Base-by-base conservation (phyloP, 108 stramenopile species). In the Cyclotella choctawhatcheeana region DNA sequence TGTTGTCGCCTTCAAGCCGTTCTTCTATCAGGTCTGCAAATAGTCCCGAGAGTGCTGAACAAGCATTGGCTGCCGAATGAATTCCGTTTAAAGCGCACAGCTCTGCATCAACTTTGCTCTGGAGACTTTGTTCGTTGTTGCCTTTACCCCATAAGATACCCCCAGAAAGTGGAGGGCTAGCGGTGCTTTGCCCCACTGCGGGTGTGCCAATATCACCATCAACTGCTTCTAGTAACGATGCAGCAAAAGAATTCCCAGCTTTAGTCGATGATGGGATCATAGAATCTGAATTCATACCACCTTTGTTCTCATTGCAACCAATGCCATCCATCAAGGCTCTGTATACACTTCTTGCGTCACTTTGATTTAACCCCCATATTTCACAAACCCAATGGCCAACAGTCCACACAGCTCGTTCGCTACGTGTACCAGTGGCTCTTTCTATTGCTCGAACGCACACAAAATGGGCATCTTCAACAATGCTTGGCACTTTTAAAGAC, bases 391-490 rank as follows among this genome's bases (percentile, higher is more conserved):
- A 84, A 81, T 94, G 89, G 2, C 89, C 90, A 8, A 92, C 90
- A 32, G 90, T 90, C 45, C 88, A 91, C 34, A 92, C 86, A 59
- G 93, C 90, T 69, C 88, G 85, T 32, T 77, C 66, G 8, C 88
- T 88, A 66, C 84, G 76, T 0, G 93, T 91, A 24, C 88, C 88
- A 8, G 87, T 76, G 12, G 90, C 90, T 69, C 93, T 80, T 76
- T 94, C 89, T 34, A 94, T 66, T 7, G 90, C 89, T 48, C 88
- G 64, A 1, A 87, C 89, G 21, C 77, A 82, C 45, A 94, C 50
- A 66, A 88, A 94, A 54, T 89, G 86, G 14, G 90, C 90, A 83
- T 94, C 93, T 80, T 94, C 93, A 27, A 94, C 93, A 22, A 94
- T 80, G 22, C 81, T 83, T 12, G 93, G 91, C 27, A 92, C 90